A percentile compares a stretch with the other conserved stretches of the same genome.
phyloP scores from a whole-genome alignment of 2,329 filamentous ascomycete species.

The Epichloe amarillans region DNA sequence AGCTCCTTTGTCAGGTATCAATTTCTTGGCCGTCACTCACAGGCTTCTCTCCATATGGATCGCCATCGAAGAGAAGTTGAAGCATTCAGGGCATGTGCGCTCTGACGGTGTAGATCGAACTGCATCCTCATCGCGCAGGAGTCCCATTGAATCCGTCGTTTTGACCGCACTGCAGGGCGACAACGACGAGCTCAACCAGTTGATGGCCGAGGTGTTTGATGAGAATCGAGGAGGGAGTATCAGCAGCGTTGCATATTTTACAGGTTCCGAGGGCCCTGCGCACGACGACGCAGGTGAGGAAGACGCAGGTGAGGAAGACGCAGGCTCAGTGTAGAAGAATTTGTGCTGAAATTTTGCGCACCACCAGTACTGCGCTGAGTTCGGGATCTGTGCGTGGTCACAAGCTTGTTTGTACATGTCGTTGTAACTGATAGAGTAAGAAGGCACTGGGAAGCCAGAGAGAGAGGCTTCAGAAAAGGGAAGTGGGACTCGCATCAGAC shows the following conservation, averaged over 20 bases:
- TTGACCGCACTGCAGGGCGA: background rate
- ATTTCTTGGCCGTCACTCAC: background rate
- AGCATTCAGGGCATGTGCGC: background rate
- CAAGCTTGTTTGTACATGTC: too few species aligned
- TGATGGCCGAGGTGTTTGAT: background rate
- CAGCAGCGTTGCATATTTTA: background rate
- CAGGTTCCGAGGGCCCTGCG: too few species aligned
- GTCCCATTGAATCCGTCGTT: background rate
- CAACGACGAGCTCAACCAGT: background rate
- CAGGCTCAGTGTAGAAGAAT: background rate
- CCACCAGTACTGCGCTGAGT: too few species aligned
- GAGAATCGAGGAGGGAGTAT: background rate
- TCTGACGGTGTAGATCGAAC: background rate
- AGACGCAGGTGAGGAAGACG: background rate
- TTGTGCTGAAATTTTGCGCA: too few species aligned
- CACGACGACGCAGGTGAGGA: background rate
- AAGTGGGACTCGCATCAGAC: too few species aligned
- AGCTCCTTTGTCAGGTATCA: background rate
- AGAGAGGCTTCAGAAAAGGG: too few species aligned
- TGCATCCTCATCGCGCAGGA: background rate
- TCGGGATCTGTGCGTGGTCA: too few species aligned
- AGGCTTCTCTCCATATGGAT: background rate
- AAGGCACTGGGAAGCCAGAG: too few species aligned
- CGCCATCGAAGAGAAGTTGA: background rate
- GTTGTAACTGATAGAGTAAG: too few species aligned